Percentiles rank a stretch among this genome's conserved stretches.
These are phyloP conservation scores for Echinosophora koreensis DNA, from an alignment of 306 rosid species.

Conservation along the genomic window DNA sequence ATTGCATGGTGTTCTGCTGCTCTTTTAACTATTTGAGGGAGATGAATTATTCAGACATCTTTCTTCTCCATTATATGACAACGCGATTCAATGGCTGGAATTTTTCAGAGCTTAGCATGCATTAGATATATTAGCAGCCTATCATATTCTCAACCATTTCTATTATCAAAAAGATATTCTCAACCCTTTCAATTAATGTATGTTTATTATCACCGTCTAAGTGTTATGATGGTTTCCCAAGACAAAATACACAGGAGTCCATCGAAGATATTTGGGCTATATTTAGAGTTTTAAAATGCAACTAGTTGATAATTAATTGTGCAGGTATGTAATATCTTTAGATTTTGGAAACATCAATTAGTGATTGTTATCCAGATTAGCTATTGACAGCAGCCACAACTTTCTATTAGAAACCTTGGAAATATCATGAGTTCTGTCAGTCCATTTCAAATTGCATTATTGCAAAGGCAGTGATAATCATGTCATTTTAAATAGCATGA, in stretches of 20 bases:
- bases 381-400: not conserved
- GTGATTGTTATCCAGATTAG: not conserved
- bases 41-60: conserved; percentile 19
- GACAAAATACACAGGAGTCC: not conserved
- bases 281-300: conserved; percentile 6
- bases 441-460: conserved; percentile 16
- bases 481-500: not conserved
- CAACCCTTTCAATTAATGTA: not conserved
- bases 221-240: conserved; percentile 5
- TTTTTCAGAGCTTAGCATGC: conserved; percentile 13
- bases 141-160: not conserved
- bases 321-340: not conserved
- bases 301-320: not conserved
- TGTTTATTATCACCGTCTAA: conserved; percentile 16
- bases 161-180: not conserved
- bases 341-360: not conserved
- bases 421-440: not conserved
- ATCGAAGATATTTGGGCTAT: conserved; percentile 6
- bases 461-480: conserved; percentile 8
- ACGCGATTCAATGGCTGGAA: conserved; percentile 20
- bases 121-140: conserved; percentile 4
- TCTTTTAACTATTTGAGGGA: conserved; percentile 27
- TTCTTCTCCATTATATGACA: conserved; percentile 5
- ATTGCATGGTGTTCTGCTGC: conserved; percentile 2
- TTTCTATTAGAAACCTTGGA: not conserved